These are phyloP conservation scores for Tolypocladium guangdongense DNA, from an alignment of 2,329 filamentous ascomycete genomes.

Conservation along the genomic window DNA sequence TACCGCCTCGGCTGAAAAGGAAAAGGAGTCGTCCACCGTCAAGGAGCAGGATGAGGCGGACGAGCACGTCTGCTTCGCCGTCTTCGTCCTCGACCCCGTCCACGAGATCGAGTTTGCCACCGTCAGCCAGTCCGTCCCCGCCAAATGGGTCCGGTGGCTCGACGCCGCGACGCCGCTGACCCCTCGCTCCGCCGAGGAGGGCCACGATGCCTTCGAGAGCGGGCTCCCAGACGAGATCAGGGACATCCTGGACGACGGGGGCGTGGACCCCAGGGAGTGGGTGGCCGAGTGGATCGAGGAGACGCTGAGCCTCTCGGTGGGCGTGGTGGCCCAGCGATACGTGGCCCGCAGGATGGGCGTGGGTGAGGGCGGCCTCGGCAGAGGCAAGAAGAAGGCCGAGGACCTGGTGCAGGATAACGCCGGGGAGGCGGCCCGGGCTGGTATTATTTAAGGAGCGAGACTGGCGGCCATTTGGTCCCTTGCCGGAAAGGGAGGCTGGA, in stretches of 20 bases:
- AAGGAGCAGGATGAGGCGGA: constrained; percentile 43
- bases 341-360: constrained; percentile 94
- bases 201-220: constrained; percentile 23
- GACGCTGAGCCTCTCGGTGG: constrained; percentile 63
- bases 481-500: neutral
- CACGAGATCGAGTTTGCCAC: constrained; percentile 82
- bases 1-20: constrained; percentile 38
- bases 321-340: constrained; percentile 86
- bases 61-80: constrained; percentile 59
- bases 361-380: constrained; percentile 60
- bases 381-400: constrained; percentile 50
- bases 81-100: constrained; percentile 78
- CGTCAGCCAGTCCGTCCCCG: constrained; percentile 72
- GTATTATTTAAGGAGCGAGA: constrained; percentile 30
- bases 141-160: constrained; percentile 83
- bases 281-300: constrained; percentile 97
- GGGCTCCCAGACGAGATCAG: constrained; percentile 69
- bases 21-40: constrained; percentile 42
- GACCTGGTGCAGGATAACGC: constrained; percentile 44
- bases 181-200: constrained; percentile 39
- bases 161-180: constrained; percentile 58
- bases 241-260: constrained; percentile 65
- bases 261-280: constrained; percentile 91
- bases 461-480: neutral
- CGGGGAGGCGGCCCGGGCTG: constrained; percentile 50